Percentiles rank a stretch among this genome's conserved stretches.
phyloP scores from a whole-genome alignment of 805 yeast species.

The Huiozyma sinensis region DNA sequence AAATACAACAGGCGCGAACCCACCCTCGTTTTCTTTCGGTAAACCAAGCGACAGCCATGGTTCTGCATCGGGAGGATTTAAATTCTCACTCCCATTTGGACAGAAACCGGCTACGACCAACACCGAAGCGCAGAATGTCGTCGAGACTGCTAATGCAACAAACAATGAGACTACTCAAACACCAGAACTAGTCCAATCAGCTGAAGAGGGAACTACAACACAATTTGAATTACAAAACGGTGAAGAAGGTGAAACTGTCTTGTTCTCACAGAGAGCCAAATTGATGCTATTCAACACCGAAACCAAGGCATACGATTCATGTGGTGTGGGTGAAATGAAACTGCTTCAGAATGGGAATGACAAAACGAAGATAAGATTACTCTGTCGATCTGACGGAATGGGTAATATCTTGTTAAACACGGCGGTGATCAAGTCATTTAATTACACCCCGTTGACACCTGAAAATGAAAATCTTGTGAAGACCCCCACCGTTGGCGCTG shows the following conservation, averaged over 20 bases:
- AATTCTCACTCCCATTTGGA: conserved; percentile 26
- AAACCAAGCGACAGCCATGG: conserved; percentile 12
- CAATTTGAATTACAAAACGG: conserved; percentile 48
- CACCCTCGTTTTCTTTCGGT: conserved; percentile 22
- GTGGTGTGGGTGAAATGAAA: conserved; percentile 78
- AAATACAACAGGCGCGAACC: conserved; percentile 3
- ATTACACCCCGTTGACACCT: conserved; percentile 40
- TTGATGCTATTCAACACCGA: conserved; percentile 48
- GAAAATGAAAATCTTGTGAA: conserved; percentile 60
- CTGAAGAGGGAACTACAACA: conserved; percentile 21
- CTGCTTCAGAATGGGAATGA: conserved; percentile 52
- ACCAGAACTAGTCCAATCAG: conserved; percentile 29
- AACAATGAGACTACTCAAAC: conserved; percentile 38
- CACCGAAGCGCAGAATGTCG: conserved; percentile 3
- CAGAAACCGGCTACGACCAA: conserved; percentile 13
- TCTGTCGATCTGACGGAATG: conserved; percentile 84
- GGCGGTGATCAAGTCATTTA: conserved; percentile 44
- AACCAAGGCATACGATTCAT: conserved; percentile 43
- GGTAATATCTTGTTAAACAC: conserved; percentile 68
- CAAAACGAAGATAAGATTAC: conserved; percentile 48
- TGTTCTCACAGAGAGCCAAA: conserved; percentile 61
- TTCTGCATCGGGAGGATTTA: conserved; percentile 25
- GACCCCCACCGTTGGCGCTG: conserved; percentile 50
- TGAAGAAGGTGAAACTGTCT: conserved; percentile 66
- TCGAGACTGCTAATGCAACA: conserved; percentile 10